A percentile compares a stretch with the other conserved stretches of the same genome.
Evolutionary conservation across 164 flowering plant genomes (phyloP).

Genomic region (Sextonia rubra): DNA sequence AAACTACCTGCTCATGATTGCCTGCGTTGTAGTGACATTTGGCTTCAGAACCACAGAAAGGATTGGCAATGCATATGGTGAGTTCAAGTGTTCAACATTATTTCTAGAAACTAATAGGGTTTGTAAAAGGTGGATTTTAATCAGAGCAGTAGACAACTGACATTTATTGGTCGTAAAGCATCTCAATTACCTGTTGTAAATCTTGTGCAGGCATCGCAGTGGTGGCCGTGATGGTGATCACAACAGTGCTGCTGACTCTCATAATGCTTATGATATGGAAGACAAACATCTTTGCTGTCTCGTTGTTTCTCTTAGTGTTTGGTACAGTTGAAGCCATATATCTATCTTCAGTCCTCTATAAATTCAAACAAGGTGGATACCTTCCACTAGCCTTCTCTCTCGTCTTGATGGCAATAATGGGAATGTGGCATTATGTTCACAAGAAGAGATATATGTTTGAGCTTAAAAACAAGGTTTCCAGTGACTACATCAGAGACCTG

Average conservation of each 20-base stretch:
- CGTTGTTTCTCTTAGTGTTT: constrained; percentile 35
- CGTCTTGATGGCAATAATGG: constrained; percentile 48
- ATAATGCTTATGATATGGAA: constrained; percentile 76
- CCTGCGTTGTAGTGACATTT: constrained; percentile 44
- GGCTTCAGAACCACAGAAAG: constrained; percentile 46
- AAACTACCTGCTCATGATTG: constrained; percentile 60
- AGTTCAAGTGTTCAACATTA: constrained; percentile 15
- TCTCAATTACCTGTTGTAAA: not conserved
- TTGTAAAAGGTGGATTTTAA: no score
- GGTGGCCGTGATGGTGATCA: constrained; percentile 57
- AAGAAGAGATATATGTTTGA: constrained; percentile 46
- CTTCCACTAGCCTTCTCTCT: constrained; percentile 55
- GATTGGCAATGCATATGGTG: constrained; percentile 66
- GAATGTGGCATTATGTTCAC: constrained; percentile 66
- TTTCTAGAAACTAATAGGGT: not conserved
- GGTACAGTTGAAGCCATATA: constrained; percentile 27
- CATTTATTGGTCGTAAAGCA: not conserved
- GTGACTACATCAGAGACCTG: constrained; percentile 33
- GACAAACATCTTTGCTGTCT: constrained; percentile 39
- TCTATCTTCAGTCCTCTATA: constrained; percentile 48
- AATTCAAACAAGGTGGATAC: constrained; percentile 60
- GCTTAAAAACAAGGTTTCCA: constrained; percentile 57
- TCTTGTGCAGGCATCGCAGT: constrained; percentile 66
- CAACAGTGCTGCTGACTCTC: constrained; percentile 50
- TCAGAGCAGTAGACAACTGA: not conserved